Evolutionary conservation across 1,284 basidiomycete species (phyloP).

Genomic region (Chalciporus sp.): DNA sequence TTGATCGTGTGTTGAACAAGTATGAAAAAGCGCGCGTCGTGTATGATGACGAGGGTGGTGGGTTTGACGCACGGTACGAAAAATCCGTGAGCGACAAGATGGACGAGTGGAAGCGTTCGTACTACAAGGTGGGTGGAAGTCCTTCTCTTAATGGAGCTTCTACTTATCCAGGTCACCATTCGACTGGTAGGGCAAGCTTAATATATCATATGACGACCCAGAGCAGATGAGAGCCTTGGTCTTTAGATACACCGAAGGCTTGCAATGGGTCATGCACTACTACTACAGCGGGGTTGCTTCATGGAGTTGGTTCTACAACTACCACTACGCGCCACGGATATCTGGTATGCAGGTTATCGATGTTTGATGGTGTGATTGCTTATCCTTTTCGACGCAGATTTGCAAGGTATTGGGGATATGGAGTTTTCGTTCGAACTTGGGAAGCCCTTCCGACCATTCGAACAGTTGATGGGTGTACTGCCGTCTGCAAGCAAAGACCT

Average conservation of each 20-base stretch:
- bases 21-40: conserved; percentile 84
- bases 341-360: conserved; percentile 59
- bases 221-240: conserved; percentile 69
- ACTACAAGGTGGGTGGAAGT: conserved; percentile 74
- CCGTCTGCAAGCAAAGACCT: conserved; percentile 88
- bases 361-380: conserved; percentile 1
- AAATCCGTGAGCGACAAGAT: conserved; percentile 79
- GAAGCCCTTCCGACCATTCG: conserved; percentile 90
- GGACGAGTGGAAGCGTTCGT: conserved; percentile 88
- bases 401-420: conserved; percentile 78
- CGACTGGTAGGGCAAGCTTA: conserved; percentile 71
- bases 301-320: conserved; percentile 99
- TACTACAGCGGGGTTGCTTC: conserved; percentile 97
- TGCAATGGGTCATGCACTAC: conserved; percentile 99
- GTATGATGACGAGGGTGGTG: conserved; percentile 66
- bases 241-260: conserved; percentile 88
- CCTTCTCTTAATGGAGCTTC: not conserved
- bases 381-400: conserved; percentile 51
- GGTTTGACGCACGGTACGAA: conserved; percentile 80
- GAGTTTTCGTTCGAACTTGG: conserved; percentile 87
- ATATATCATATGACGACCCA: conserved; percentile 73
- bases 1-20: conserved; percentile 84
- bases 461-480: conserved; percentile 98
- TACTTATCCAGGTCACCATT: conserved; percentile 1
- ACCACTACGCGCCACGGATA: conserved; percentile 95